Base-by-base conservation (phyloP, 768 basidiomycete genomes). In the Panaeolus cyanescens region DNA sequence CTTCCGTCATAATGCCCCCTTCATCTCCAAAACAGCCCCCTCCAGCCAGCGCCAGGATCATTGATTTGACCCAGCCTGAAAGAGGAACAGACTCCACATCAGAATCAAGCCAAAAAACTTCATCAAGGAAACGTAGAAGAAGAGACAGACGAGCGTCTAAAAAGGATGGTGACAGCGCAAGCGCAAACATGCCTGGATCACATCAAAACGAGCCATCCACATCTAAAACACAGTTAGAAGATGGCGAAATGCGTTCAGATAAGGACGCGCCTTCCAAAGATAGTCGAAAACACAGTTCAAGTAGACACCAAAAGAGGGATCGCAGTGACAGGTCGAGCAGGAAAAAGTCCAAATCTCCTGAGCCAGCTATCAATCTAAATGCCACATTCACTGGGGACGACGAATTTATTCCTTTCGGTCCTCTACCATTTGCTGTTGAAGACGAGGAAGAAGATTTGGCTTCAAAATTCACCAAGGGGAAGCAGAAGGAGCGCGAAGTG, bases 311-410 rank as follows among this genome's bases (percentile, higher is more conserved):
- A 50, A 50, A 28, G 45, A 28, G 25, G 45, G 45, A 50, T 50
- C 45, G 45, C 25, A 15, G 45, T 13, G 45, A 50, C 25, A 50
- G 30, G 45, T 50, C 45, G 22, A 50, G n/a, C n/a, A n/a, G 45
- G 45, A 28, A 50, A 50, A 50, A 50, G 45, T 50, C 45, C 0
- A 30, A 25, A 15, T 30, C 25, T 12, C 45, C 45, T 13, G 45
- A 50, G 25, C 45, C 45, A 28, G 45, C 25, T 28, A 50, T 28
- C 25, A 50, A 50, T 50, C 45, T 5, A 33, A 59, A 45, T 37
- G 19, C 32, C 33, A 64, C 68, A 10, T 78, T 78, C 56, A 73
- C 68, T 30, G 71, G 71, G 32, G 71, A 69, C 34, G 70, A 72
- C 30, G 77, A 77, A 58, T 78, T 72, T 56, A 69, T 73, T 34